These are phyloP conservation scores for Galeopsis tetrahit DNA, from an alignment of 257 asterid species.

Conservation along the genomic window DNA sequence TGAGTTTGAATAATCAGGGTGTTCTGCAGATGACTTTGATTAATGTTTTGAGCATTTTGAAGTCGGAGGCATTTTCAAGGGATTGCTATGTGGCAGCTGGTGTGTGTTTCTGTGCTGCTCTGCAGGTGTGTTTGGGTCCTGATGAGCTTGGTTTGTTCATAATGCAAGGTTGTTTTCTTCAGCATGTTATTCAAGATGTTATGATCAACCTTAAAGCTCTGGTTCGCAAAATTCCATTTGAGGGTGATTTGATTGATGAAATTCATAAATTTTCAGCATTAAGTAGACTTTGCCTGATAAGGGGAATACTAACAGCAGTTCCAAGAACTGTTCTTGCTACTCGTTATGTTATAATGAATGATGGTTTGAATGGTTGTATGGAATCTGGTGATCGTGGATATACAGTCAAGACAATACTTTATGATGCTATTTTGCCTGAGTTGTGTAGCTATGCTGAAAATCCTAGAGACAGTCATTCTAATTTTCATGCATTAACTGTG, in stretches of 20 bases:
- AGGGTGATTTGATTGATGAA: slow-evolving; percentile 62
- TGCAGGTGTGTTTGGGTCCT: slow-evolving; percentile 72
- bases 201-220: slow-evolving; percentile 43
- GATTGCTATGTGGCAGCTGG: slow-evolving; percentile 98
- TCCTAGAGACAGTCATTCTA: slow-evolving; percentile 87
- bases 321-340: slow-evolving; percentile 75
- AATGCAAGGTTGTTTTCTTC: slow-evolving; percentile 68
- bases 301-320: slow-evolving; percentile 94
- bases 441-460: slow-evolving; percentile 78
- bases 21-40: slow-evolving; percentile 54
- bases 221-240: slow-evolving; percentile 50
- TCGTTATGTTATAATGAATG: slow-evolving; percentile 45
- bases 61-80: slow-evolving; percentile 74
- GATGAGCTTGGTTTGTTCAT: slow-evolving; percentile 75
- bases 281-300: slow-evolving; percentile 86
- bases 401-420: slow-evolving; percentile 65
- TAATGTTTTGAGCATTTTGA: slow-evolving; percentile 66
- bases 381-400: slow-evolving; percentile 33
- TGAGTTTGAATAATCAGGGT: slow-evolving; percentile 28
- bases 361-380: slow-evolving; percentile 35
- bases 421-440: slow-evolving; percentile 92
- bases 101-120: slow-evolving; percentile 81
- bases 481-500: slow-evolving; percentile 89
- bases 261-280: slow-evolving; percentile 59
- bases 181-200: slow-evolving; percentile 43